phyloP scores from a whole-genome alignment of 345 rosid species.

The Adansonia digitata region DNA sequence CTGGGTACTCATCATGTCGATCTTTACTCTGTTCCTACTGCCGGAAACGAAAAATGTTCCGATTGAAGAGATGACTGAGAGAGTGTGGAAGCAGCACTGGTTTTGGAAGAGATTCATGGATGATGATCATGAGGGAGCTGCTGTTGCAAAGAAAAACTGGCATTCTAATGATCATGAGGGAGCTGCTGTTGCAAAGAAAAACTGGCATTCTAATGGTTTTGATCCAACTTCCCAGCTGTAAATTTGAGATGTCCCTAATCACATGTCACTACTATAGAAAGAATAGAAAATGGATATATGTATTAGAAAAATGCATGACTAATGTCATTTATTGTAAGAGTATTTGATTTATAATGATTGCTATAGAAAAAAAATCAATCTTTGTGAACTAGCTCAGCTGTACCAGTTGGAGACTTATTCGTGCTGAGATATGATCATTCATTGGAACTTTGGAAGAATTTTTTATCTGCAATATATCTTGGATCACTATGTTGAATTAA shows the following conservation, averaged over 20 bases:
- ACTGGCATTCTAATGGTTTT: constrained; percentile 28
- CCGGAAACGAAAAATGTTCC: constrained; percentile 94
- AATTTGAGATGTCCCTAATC: background rate
- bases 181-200: constrained; percentile 26
- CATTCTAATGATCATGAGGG: constrained; percentile 8
- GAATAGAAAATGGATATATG: background rate
- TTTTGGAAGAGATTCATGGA: constrained; percentile 82
- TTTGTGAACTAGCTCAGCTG: background rate
- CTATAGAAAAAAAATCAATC: background rate
- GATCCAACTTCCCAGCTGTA: constrained; percentile 42
- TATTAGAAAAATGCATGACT: background rate
- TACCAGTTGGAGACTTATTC: background rate
- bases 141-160: constrained; percentile 24
- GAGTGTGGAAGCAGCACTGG: constrained; percentile 96
- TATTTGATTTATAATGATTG: background rate
- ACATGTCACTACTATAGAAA: background rate
- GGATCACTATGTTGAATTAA: background rate
- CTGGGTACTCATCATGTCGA: constrained; percentile 81
- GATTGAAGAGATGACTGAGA: constrained; percentile 96
- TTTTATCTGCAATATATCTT: background rate
- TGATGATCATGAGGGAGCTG: constrained; percentile 17
- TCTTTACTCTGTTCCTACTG: constrained; percentile 62
- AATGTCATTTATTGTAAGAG: background rate
- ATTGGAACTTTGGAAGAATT: background rate
- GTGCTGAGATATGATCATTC: background rate